phyloP scores from a whole-genome alignment of 2,329 filamentous ascomycete species.

The Cladosporium sp. region DNA sequence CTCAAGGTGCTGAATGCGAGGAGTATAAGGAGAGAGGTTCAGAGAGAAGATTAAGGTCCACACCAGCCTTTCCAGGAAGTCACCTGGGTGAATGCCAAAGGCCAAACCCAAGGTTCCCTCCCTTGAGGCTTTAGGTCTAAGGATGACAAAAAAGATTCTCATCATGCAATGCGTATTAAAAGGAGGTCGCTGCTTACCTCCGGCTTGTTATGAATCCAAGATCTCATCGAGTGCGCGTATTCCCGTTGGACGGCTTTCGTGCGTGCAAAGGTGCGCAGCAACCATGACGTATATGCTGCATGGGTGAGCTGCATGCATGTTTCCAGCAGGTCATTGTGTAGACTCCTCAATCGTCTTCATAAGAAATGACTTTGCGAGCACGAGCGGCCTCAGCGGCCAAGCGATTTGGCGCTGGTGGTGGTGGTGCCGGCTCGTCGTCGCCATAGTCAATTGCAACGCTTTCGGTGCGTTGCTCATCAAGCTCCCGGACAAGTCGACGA shows the following conservation, averaged over 20 bases:
- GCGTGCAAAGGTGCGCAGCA: too few relatives aligned
- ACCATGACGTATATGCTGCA: background rate
- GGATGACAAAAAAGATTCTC: conserved; percentile 33
- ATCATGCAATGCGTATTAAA: conserved; percentile 22
- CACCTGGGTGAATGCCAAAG: conserved; percentile 24
- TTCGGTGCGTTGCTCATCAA: conserved; percentile 37
- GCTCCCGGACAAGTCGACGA: conserved; percentile 40
- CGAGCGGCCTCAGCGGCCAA: background rate
- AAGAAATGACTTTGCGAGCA: background rate
- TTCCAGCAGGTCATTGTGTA: too few relatives aligned
- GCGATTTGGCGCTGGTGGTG: background rate
- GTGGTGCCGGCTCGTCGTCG: background rate
- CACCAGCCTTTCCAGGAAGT: conserved; percentile 20
- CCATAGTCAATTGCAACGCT: conserved; percentile 45
- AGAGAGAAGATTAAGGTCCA: conserved; percentile 36
- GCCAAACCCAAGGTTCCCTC: conserved; percentile 22
- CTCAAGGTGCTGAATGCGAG: too few relatives aligned
- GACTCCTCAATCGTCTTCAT: background rate
- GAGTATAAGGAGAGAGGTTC: conserved; percentile 11
- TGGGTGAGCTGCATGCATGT: too few relatives aligned
- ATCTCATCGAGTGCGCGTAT: too few relatives aligned
- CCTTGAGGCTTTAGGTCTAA: conserved; percentile 32
- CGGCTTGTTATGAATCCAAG: background rate
- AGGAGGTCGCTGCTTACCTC: background rate
- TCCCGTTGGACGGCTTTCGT: too few relatives aligned